Conservation (phyloP, 805 yeast species). For the Saccharomycopsis amapae region DNA sequence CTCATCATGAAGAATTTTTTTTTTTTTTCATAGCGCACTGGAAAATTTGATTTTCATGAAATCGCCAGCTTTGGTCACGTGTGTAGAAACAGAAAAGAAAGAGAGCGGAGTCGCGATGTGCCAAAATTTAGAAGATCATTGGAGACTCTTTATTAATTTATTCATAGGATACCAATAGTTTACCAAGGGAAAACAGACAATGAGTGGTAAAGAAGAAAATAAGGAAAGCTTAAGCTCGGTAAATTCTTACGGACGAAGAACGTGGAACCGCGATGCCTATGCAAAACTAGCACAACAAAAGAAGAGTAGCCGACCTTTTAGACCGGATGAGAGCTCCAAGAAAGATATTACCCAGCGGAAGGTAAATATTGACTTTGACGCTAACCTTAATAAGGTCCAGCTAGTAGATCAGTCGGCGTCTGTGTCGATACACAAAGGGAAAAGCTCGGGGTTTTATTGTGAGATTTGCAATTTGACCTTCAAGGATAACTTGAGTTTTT, state of each 20-base stretch:
- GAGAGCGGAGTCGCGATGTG: too few relatives aligned
- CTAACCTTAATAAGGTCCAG: slow-evolving; percentile 30
- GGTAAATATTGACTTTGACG: slow-evolving; percentile 25
- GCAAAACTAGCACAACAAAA: slow-evolving; percentile 36
- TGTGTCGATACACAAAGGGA: slow-evolving; percentile 36
- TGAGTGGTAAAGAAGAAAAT: not conserved
- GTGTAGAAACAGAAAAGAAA: too few relatives aligned
- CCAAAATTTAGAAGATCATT: too few relatives aligned
- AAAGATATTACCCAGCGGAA: slow-evolving; percentile 24
- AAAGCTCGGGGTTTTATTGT: slow-evolving; percentile 80
- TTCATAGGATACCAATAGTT: too few relatives aligned
- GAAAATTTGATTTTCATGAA: not conserved
- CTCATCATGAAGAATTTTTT: not conserved
- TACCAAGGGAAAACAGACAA: too few relatives aligned
- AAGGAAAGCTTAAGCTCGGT: slow-evolving; percentile 4
- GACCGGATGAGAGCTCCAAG: slow-evolving; percentile 17
- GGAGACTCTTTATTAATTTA: too few relatives aligned
- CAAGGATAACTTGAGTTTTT: slow-evolving; percentile 69
- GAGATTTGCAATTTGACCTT: slow-evolving; percentile 71
- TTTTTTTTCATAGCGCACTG: not conserved
- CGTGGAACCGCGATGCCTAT: slow-evolving; percentile 69
- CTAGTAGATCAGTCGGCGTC: slow-evolving; percentile 27
- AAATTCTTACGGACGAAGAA: slow-evolving; percentile 47
- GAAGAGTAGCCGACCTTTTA: not conserved
- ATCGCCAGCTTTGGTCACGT: not conserved